Conservation (phyloP, 805 yeast species). For the Starmerella roubikii region DNA sequence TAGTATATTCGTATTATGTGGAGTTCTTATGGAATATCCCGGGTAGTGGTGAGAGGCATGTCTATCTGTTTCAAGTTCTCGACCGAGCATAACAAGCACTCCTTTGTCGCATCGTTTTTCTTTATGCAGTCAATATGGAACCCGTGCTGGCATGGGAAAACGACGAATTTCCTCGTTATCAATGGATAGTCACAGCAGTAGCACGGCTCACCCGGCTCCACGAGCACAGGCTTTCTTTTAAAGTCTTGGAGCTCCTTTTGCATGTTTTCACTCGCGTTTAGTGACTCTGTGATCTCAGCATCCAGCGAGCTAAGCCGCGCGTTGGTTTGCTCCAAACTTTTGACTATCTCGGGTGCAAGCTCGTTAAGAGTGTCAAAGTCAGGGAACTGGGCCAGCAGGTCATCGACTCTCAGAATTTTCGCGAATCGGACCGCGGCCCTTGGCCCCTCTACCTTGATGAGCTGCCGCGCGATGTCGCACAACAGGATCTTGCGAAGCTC, state of each 20-base stretch:
- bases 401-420: conserved; percentile 45
- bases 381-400: conserved; percentile 71
- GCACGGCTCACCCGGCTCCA: conserved; percentile 81
- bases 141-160: conserved; percentile 82
- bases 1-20: background rate
- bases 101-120: conserved; percentile 32
- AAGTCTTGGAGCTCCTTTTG: conserved; percentile 42
- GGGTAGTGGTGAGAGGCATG: conserved; percentile 38
- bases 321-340: conserved; percentile 64
- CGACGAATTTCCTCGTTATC: conserved; percentile 56
- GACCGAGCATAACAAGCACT: conserved; percentile 69
- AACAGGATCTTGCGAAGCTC: conserved; percentile 55
- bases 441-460: conserved; percentile 24
- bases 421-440: conserved; percentile 21
- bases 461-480: conserved; percentile 45
- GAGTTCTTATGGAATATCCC: too few species aligned
- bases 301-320: conserved; percentile 49
- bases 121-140: conserved; percentile 68
- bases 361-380: conserved; percentile 70
- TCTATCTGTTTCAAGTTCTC: conserved; percentile 57
- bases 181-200: conserved; percentile 54
- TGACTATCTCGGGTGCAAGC: conserved; percentile 69
- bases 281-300: conserved; percentile 61
- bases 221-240: conserved; percentile 42
- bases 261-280: conserved; percentile 45